A percentile compares a stretch with the other conserved stretches of the same genome.
These are phyloP conservation scores for Rhynchospora breviuscula DNA, from an alignment of 176 grass and related monocot species.

Conservation along the genomic window DNA sequence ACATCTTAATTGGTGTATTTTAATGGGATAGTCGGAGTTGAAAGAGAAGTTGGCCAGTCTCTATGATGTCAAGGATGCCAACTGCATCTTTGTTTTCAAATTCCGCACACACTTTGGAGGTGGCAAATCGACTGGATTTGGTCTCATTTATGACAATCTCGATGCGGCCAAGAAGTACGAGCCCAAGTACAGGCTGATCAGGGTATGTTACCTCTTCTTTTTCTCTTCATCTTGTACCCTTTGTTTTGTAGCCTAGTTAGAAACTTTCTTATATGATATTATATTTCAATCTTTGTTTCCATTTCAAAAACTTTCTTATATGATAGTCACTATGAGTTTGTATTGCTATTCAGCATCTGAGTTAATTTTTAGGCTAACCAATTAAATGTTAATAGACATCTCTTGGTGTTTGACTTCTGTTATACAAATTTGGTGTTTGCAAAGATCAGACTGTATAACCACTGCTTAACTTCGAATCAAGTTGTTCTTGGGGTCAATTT, in stretches of 20 bases:
- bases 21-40: slow-evolving; percentile 52
- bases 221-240: neutral
- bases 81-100: slow-evolving; percentile 97
- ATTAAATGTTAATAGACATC: neutral
- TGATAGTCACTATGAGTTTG: neutral
- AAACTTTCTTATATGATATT: neutral
- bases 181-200: slow-evolving; percentile 95
- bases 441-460: neutral
- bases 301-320: neutral
- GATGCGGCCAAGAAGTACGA: slow-evolving; percentile 88
- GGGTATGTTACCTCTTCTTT: slow-evolving; percentile 35
- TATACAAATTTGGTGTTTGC: neutral
- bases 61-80: slow-evolving; percentile 76
- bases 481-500: neutral
- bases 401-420: neutral
- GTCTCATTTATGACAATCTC: slow-evolving; percentile 82
- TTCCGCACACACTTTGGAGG: slow-evolving; percentile 97
- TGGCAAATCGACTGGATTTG: slow-evolving; percentile 87
- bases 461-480: neutral
- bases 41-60: slow-evolving; percentile 58
- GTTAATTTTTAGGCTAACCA: neutral
- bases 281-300: neutral
- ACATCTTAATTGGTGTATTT: neutral
- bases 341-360: neutral
- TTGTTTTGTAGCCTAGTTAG: neutral